Percentiles rank a stretch among this genome's conserved stretches.
These are phyloP conservation scores for Scleroderma citrinum DNA, from an alignment of 768 basidiomycete genomes.

Conservation along the genomic window DNA sequence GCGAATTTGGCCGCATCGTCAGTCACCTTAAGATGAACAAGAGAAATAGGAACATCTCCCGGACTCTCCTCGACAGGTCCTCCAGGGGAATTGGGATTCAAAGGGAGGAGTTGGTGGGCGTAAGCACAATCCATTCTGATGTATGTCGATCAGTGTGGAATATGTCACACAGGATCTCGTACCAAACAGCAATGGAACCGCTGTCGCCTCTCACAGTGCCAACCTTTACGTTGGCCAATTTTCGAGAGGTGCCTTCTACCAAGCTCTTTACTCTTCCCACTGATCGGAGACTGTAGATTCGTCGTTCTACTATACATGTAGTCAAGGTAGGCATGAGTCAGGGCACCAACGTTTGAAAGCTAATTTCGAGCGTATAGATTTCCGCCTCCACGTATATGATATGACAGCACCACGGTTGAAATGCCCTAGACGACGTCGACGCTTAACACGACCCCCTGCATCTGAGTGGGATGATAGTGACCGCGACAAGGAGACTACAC, in stretches of 20 bases:
- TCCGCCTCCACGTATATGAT: slow-evolving; percentile 84
- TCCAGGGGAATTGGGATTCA: slow-evolving; percentile 27
- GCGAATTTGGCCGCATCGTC: slow-evolving; percentile 72
- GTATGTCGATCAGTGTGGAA: background rate
- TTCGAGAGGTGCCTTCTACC: slow-evolving; percentile 50
- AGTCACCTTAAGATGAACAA: slow-evolving; percentile 41
- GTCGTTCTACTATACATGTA: slow-evolving; percentile 91
- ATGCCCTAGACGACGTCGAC: slow-evolving; percentile 12
- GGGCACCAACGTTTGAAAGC: background rate
- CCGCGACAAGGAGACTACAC: slow-evolving; percentile 42
- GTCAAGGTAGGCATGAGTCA: slow-evolving; percentile 51
- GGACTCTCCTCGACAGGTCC: slow-evolving; percentile 39
- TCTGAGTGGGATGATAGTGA: slow-evolving; percentile 21
- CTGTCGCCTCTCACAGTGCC: slow-evolving; percentile 63
- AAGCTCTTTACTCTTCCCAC: background rate
- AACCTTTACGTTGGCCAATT: slow-evolving; percentile 87
- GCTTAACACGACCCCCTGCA: slow-evolving; percentile 10
- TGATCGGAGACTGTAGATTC: slow-evolving; percentile 49
- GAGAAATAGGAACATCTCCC: slow-evolving; percentile 43
- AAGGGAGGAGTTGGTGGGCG: slow-evolving; percentile 52
- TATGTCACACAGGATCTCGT: slow-evolving; percentile 48
- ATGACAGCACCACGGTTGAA: slow-evolving; percentile 45
- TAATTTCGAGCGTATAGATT: slow-evolving; percentile 47
- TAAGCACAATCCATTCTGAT: slow-evolving; percentile 28
- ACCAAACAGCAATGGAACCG: slow-evolving; percentile 76